Evolutionary conservation across 2,329 filamentous ascomycete genomes (phyloP), one percentile per base, ranked within the genome.

Genomic region (Fusarium chuoi): DNA sequence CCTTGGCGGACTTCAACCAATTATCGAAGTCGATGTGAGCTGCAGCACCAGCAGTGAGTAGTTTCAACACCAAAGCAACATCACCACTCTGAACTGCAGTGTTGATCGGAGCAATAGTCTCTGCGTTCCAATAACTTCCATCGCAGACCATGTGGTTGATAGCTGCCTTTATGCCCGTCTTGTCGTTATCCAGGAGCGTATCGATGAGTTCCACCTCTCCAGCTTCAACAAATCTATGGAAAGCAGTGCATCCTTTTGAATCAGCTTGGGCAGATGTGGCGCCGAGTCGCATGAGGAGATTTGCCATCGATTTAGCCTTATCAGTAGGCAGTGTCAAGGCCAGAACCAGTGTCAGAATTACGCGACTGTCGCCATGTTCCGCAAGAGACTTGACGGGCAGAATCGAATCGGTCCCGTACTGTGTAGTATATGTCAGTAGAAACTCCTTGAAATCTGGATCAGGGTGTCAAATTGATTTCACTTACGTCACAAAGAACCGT

Each of bases 361-460:
- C 92, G 2, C 84, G 87, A 35, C 84, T 83, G 6, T 89, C 86
- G 54, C 86, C 86, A 62, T 88, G 77, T 63, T 87, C 77, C 63
- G 86, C 81, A 15, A 88, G 78, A 33, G 92, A 86, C 81, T 95
- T 95, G 79, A 96, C 86, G 0, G 94, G 94, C 28, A 94, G 84
- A 22, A 95, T 84, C 2, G 92, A 87, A 80, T 97, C 94, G 9
- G 94, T 93, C 13, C 93, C 94, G 77, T 94, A 96, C 70, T 91
- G 84, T 66, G 24, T 17, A 17, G 84, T 78, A 54, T 10, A 38
- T n/a, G 49, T 72, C 64, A 78, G 65, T 42, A 38, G 49, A 17
- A 28, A 36, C 28, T 22, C 44, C 17, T 18, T 14, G n/a, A 17
- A 10, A 14, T 30, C 20, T 22, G 18, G 17, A 12, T 26, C 15